Percentiles rank a stretch among this genome's conserved stretches.
Conservation (phyloP, 2,329 filamentous ascomycete species). For the Didymosphaeria variabile region DNA sequence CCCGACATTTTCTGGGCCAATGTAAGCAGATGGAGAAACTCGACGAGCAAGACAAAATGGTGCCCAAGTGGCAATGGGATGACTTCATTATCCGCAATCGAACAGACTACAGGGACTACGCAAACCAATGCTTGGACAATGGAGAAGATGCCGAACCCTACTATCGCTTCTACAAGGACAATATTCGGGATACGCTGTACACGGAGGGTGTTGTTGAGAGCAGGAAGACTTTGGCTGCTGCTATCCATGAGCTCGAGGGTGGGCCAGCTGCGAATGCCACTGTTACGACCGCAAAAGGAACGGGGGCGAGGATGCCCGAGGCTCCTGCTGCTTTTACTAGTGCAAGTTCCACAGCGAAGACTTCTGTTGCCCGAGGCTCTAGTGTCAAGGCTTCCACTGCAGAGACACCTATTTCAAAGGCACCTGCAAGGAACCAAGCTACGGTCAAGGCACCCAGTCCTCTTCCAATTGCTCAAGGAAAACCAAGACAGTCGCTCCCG, state of each 20-base stretch:
- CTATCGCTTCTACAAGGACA: conserved; percentile 46
- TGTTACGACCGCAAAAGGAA: not conserved
- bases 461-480: not conserved
- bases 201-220: conserved; percentile 33
- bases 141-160: conserved; percentile 40
- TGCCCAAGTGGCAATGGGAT: conserved; percentile 51
- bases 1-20: conserved; percentile 42
- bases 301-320: not conserved
- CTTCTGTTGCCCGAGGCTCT: not conserved
- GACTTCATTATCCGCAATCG: conserved; percentile 49
- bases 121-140: conserved; percentile 28
- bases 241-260: conserved; percentile 33
- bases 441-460: not conserved
- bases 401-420: conserved; percentile 1
- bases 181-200: conserved; percentile 38
- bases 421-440: not conserved
- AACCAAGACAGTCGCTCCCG: conserved; percentile 6
- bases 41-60: conserved; percentile 42
- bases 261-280: conserved; percentile 4
- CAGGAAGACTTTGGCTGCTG: conserved; percentile 28
- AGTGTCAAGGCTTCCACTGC: not conserved
- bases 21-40: conserved; percentile 41
- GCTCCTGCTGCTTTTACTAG: not conserved
- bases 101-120: conserved; percentile 44
- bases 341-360: not conserved